phyloP scores from a whole-genome alignment of 2,329 filamentous ascomycete species.

The Penicillium palitans region DNA sequence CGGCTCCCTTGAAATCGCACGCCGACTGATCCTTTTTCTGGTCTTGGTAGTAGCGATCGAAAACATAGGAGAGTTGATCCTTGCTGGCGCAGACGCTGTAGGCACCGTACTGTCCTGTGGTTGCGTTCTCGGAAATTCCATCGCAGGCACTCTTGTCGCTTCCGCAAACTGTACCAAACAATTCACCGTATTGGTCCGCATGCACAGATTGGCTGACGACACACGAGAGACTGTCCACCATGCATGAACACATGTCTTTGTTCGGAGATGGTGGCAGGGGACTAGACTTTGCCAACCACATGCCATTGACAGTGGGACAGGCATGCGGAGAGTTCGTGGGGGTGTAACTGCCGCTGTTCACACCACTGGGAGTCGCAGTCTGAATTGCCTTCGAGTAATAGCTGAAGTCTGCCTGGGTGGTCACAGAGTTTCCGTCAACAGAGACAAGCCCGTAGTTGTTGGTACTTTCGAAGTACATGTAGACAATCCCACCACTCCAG shows the following conservation, averaged over 20 bases:
- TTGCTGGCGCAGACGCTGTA: slow-evolving; percentile 32
- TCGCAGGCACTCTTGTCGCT: slow-evolving; percentile 35
- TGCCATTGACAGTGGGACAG: slow-evolving; percentile 19
- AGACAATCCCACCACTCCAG: slow-evolving; percentile 93
- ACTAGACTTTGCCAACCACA: slow-evolving; percentile 66
- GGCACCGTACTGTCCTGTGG: slow-evolving; percentile 44
- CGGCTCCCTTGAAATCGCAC: slow-evolving; percentile 9
- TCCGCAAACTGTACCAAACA: slow-evolving; percentile 62
- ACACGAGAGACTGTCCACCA: slow-evolving; percentile 71
- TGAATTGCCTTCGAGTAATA: slow-evolving; percentile 7
- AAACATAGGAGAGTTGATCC: slow-evolving; percentile 6
- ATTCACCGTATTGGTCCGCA: slow-evolving; percentile 51
- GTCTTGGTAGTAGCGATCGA: slow-evolving; percentile 4
- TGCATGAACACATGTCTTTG: slow-evolving; percentile 75
- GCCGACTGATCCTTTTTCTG: slow-evolving; percentile 2
- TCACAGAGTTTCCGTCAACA: slow-evolving; percentile 64
- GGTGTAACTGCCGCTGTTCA: slow-evolving; percentile 4
- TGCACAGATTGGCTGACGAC: slow-evolving; percentile 53
- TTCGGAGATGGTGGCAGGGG: slow-evolving; percentile 80
- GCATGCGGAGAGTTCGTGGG: not conserved
- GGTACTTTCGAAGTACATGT: slow-evolving; percentile 91
- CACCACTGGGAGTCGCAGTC: not conserved
- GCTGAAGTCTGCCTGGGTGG: slow-evolving; percentile 45
- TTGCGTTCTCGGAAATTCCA: slow-evolving; percentile 44
- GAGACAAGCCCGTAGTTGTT: slow-evolving; percentile 74